These are phyloP conservation scores for Lactarius pseudohatsudake DNA, from an alignment of 768 basidiomycete species.

Conservation along the genomic window DNA sequence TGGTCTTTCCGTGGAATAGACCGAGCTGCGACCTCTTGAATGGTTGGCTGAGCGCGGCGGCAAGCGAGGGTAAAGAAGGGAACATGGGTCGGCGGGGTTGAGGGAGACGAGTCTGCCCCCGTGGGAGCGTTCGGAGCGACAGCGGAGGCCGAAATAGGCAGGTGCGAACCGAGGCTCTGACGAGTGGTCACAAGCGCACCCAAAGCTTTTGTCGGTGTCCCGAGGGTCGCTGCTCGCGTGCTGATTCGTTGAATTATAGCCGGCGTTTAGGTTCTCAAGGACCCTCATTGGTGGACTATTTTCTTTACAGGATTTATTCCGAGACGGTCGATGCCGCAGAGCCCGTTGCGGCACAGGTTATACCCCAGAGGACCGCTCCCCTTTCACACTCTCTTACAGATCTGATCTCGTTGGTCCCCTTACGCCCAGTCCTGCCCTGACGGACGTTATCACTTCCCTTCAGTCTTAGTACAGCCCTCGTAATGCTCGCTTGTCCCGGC, in stretches of 20 bases:
- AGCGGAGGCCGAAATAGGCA: constrained; percentile 19
- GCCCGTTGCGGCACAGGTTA: constrained; percentile 19
- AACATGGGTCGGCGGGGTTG: constrained; percentile 34
- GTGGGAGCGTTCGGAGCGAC: constrained; percentile 5
- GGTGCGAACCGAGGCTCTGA: constrained; percentile 2
- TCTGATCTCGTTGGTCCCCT: constrained; percentile 19
- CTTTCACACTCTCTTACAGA: constrained; percentile 11
- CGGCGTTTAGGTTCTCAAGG: constrained; percentile 18
- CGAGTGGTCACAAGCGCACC: constrained; percentile 5
- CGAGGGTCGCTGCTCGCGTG: constrained; percentile 9
- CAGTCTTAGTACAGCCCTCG: constrained; percentile 6
- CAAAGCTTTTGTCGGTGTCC: neutral
- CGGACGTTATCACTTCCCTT: constrained; percentile 22
- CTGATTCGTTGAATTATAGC: neutral
- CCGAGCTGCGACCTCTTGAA: constrained; percentile 82
- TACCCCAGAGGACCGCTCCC: constrained; percentile 12
- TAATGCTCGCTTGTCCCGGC: constrained; percentile 11
- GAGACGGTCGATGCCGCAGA: neutral
- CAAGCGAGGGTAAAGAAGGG: constrained; percentile 36
- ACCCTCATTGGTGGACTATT: neutral
- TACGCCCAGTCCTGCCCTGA: constrained; percentile 22
- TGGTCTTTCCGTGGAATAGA: constrained; percentile 79
- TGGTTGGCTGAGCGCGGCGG: constrained; percentile 50
- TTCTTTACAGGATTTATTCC: neutral
- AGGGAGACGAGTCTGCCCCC: neutral